Percentiles rank a stretch among this genome's conserved stretches.
Evolutionary conservation across 2,329 filamentous ascomycete species (phyloP).

Genomic region (Aspergillus ibericus): DNA sequence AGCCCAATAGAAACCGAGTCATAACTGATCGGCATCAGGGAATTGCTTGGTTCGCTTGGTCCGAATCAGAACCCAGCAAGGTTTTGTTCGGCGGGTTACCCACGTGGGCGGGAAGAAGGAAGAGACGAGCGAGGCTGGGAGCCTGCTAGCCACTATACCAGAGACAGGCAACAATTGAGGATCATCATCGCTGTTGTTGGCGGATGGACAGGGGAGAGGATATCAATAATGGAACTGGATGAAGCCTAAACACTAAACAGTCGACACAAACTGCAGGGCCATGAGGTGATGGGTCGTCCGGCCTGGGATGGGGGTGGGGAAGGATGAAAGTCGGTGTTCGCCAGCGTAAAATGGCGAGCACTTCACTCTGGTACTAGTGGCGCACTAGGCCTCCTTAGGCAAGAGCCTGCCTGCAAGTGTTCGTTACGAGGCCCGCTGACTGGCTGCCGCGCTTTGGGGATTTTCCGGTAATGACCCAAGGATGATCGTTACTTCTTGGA

Average conservation of each 20-base stretch:
- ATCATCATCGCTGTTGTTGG: background rate
- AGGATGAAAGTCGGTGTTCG: background rate
- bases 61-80: background rate
- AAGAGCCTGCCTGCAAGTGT: slow-evolving; percentile 16
- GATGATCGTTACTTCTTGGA: slow-evolving; percentile 14
- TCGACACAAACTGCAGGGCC: background rate
- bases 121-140: background rate
- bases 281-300: slow-evolving; percentile 7
- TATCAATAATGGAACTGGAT: background rate
- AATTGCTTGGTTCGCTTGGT: slow-evolving; percentile 21
- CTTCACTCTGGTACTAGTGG: slow-evolving; percentile 5
- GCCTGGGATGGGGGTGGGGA: slow-evolving; percentile 6
- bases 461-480: slow-evolving; percentile 19
- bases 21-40: slow-evolving; percentile 17
- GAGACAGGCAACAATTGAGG: background rate
- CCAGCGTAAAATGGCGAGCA: slow-evolving; percentile 2
- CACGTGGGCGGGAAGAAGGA: slow-evolving; percentile 16
- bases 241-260: background rate
- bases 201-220: background rate
- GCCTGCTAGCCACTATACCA: background rate
- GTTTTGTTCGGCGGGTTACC: slow-evolving; percentile 12
- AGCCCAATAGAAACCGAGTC: background rate
- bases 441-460: slow-evolving; percentile 7
- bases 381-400: slow-evolving; percentile 1
- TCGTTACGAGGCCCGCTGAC: slow-evolving; percentile 8